These are phyloP conservation scores for Solanum tacnaense DNA, from an alignment of 257 asterid species.

Conservation along the genomic window DNA sequence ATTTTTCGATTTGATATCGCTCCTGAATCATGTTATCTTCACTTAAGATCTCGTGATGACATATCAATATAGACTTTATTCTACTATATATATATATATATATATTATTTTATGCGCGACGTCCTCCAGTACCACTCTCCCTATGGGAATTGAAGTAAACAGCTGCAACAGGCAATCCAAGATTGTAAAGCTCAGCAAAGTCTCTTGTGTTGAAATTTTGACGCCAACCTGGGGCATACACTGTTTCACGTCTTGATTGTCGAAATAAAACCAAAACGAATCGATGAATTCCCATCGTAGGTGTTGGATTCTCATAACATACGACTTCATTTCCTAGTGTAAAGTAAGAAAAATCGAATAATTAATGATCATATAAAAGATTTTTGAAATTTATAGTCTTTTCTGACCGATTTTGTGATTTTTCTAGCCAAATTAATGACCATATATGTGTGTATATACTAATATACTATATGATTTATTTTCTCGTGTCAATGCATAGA, in stretches of 20 bases:
- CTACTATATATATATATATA: background rate
- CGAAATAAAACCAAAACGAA: slow-evolving; percentile 22
- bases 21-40: background rate
- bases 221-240: background rate
- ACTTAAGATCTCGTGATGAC: background rate
- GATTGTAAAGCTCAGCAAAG: slow-evolving; percentile 18
- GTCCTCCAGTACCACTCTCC: slow-evolving; percentile 39
- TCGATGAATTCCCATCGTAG: slow-evolving; percentile 44
- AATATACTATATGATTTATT: background rate
- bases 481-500: background rate
- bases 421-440: background rate
- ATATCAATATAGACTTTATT: background rate
- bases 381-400: background rate
- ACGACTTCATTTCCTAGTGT: slow-evolving; percentile 12
- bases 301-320: slow-evolving; percentile 32
- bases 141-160: slow-evolving; percentile 29
- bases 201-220: background rate
- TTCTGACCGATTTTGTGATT: background rate
- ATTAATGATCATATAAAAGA: background rate
- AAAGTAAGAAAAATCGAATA: background rate
- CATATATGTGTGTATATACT: background rate
- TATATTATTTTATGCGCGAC: background rate
- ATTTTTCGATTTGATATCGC: background rate
- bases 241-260: slow-evolving; percentile 8
- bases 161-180: slow-evolving; percentile 36